A percentile compares a stretch with the other conserved stretches of the same genome.
phyloP scores from a whole-genome alignment of 495 filamentous ascomycete genomes.

The Penicillium atrosanguineum region DNA sequence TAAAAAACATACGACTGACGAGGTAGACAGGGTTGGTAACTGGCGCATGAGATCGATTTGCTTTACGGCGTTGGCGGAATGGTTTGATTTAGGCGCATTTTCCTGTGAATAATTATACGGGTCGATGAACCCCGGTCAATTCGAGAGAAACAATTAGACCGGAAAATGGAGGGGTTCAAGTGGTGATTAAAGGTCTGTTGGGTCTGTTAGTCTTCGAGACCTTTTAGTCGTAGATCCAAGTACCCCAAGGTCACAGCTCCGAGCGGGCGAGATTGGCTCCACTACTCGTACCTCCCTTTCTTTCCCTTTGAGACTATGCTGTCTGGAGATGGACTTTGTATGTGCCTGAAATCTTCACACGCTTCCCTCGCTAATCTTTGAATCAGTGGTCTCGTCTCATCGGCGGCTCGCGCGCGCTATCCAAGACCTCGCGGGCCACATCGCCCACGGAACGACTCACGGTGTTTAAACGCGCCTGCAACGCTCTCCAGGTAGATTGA shows the following conservation, averaged over 20 bases:
- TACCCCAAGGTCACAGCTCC: no score
- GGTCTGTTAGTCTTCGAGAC: no score
- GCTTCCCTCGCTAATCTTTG: constrained; percentile 14
- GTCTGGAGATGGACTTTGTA: constrained; percentile 43
- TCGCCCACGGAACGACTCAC: constrained; percentile 83
- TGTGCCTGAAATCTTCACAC: constrained; percentile 6
- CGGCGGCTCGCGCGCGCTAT: constrained; percentile 70
- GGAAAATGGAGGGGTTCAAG: background rate
- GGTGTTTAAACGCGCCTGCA: constrained; percentile 86
- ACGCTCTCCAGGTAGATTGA: constrained; percentile 69
- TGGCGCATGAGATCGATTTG: constrained; percentile 20
- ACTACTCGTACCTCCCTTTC: constrained; percentile 8
- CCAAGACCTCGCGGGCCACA: constrained; percentile 60
- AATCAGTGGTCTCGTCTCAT: constrained; percentile 83
- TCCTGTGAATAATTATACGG: constrained; percentile 30
- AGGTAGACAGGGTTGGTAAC: constrained; percentile 24
- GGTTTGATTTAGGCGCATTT: constrained; percentile 33
- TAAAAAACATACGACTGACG: constrained; percentile 20
- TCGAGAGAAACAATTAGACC: background rate
- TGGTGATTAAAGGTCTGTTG: no score
- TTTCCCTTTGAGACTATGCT: constrained; percentile 34
- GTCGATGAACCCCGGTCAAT: background rate
- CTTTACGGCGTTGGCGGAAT: constrained; percentile 30
- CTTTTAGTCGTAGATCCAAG: no score
- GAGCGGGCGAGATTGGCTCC: no score